A percentile compares a stretch with the other conserved stretches of the same genome.
Conservation (phyloP, 2,329 filamentous ascomycete genomes). For the Amphichorda felina region DNA sequence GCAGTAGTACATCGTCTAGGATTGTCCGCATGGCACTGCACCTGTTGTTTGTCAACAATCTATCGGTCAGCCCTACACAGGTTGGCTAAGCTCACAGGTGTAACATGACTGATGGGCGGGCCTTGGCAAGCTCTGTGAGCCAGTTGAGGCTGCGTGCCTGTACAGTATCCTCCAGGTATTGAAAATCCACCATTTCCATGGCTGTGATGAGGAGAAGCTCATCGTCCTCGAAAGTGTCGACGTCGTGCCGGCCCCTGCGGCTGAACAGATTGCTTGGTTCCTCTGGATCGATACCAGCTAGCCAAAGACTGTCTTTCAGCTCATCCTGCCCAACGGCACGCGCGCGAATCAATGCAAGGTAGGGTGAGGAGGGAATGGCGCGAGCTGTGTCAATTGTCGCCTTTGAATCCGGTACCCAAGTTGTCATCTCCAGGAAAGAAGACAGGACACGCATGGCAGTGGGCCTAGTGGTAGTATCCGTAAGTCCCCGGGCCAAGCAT, state of each 20-base stretch:
- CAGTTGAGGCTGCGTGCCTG: constrained; percentile 48
- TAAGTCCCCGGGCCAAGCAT: constrained; percentile 51
- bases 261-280: constrained; percentile 14
- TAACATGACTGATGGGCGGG: constrained; percentile 42
- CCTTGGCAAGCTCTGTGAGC: constrained; percentile 44
- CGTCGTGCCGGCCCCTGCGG: constrained; percentile 9
- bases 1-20: constrained; percentile 49
- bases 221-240: constrained; percentile 42
- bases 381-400: constrained; percentile 7
- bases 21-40: constrained; percentile 44
- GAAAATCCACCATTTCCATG: constrained; percentile 55
- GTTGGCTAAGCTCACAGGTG: constrained; percentile 36
- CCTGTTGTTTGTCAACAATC: constrained; percentile 17
- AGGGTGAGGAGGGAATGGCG: constrained; percentile 35
- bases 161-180: constrained; percentile 48
- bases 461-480: constrained; percentile 46
- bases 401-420: constrained; percentile 8
- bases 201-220: constrained; percentile 51
- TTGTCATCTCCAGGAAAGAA: constrained; percentile 39
- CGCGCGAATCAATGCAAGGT: constrained; percentile 47
- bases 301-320: constrained; percentile 50
- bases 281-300: constrained; percentile 37
- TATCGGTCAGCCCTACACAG: no score
- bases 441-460: constrained; percentile 49
- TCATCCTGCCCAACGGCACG: constrained; percentile 46